phyloP scores from a whole-genome alignment of 2,329 filamentous ascomycete species.

The Hymenoscyphus occultus region DNA sequence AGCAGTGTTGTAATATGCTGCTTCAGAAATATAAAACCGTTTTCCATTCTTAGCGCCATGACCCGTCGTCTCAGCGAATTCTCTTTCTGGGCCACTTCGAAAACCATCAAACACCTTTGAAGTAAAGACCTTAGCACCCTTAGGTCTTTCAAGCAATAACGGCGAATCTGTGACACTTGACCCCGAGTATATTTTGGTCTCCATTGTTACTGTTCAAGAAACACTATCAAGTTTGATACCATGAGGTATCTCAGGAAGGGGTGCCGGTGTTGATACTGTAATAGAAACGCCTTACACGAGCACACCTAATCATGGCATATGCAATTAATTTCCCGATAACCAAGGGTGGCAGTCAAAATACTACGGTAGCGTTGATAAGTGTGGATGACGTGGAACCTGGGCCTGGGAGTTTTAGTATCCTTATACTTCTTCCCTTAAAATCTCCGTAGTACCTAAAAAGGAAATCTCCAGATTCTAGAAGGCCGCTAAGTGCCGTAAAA shows the following conservation, averaged over 20 bases:
- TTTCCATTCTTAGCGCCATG: slow-evolving; percentile 29
- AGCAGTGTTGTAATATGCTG: slow-evolving; percentile 61
- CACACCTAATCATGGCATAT: not conserved
- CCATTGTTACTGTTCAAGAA: slow-evolving; percentile 16
- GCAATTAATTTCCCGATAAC: not conserved
- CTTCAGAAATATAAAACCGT: slow-evolving; percentile 61
- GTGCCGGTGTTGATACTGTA: not conserved
- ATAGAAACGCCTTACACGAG: not conserved
- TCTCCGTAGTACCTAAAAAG: not conserved
- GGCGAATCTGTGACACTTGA: slow-evolving; percentile 31
- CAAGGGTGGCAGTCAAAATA: no score
- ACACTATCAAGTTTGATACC: slow-evolving; percentile 11
- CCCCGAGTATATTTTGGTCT: slow-evolving; percentile 24
- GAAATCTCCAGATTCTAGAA: not conserved
- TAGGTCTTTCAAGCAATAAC: slow-evolving; percentile 24
- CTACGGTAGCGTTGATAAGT: not conserved
- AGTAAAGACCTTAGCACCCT: slow-evolving; percentile 20
- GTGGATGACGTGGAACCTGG: not conserved
- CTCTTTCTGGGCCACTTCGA: slow-evolving; percentile 22
- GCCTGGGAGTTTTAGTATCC: not conserved
- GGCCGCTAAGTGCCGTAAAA: not conserved
- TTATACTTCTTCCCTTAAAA: no score
- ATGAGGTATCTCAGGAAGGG: not conserved
- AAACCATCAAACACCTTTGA: slow-evolving; percentile 32
- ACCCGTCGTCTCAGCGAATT: slow-evolving; percentile 19